phyloP scores from a whole-genome alignment of 257 asterid genomes.

The Solanum gandarillasii region DNA sequence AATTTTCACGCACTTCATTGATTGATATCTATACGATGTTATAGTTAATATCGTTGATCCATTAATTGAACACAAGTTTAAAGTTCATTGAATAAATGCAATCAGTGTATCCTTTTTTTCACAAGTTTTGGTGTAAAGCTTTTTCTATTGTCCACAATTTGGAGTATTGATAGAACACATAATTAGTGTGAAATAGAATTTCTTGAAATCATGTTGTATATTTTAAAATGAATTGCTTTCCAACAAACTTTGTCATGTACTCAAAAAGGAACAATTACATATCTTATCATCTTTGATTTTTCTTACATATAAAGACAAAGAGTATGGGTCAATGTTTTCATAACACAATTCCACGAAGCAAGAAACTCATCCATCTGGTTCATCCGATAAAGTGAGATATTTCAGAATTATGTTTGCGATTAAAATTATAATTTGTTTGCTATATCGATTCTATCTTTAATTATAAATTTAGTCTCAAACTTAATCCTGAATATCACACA shows the following conservation, averaged over 20 bases:
- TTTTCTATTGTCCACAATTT: background rate
- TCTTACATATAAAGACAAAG: background rate
- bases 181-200: background rate
- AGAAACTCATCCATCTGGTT: background rate
- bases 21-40: background rate
- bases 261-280: background rate
- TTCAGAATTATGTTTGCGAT: fast-evolving
- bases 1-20: background rate
- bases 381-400: background rate
- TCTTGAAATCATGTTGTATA: background rate
- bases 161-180: background rate
- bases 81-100: background rate
- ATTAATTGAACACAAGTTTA: background rate
- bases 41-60: background rate
- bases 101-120: background rate
- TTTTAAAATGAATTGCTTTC: background rate
- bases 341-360: background rate
- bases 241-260: background rate
- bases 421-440: background rate
- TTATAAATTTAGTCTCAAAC: background rate
- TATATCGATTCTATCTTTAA: fast-evolving
- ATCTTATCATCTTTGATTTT: background rate
- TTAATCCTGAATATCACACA: background rate
- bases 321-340: background rate
- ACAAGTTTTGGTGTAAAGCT: background rate